A percentile compares a stretch with the other conserved stretches of the same genome.
Conservation (phyloP, 495 filamentous ascomycete genomes). For the Lasiosphaeria hispida region DNA sequence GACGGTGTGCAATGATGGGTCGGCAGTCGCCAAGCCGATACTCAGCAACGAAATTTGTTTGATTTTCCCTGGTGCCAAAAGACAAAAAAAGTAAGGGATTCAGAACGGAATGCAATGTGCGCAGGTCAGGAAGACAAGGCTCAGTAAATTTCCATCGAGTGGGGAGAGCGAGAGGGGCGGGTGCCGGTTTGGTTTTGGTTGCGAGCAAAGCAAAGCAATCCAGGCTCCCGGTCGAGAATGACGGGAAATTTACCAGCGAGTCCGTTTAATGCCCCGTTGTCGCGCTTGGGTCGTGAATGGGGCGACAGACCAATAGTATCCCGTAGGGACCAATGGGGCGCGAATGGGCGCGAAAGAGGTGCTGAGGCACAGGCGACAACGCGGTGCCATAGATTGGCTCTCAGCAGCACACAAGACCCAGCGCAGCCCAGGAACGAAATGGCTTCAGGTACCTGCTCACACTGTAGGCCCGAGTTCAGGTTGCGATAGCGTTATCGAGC, state of each 20-base stretch:
- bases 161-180: neutral
- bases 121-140: neutral
- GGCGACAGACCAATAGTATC: neutral
- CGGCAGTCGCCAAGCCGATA: neutral
- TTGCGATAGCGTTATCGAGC: no score
- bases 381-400: constrained; percentile 13
- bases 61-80: neutral
- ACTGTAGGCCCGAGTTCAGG: neutral
- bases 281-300: constrained; percentile 13
- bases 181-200: neutral
- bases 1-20: constrained; percentile 3
- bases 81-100: neutral
- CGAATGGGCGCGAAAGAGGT: neutral
- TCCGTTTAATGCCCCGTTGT: constrained; percentile 8
- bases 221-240: neutral
- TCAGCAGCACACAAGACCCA: neutral
- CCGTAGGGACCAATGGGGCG: neutral
- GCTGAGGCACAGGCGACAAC: constrained; percentile 7
- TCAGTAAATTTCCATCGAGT: constrained; percentile 7
- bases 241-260: constrained; percentile 12
- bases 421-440: neutral
- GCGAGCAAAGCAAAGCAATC: neutral
- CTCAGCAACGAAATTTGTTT: no score
- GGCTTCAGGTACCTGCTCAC: neutral
- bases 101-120: neutral